phyloP scores from a whole-genome alignment of 1,139 yeast species.

The Yamadazyma pseudoaaseri region DNA sequence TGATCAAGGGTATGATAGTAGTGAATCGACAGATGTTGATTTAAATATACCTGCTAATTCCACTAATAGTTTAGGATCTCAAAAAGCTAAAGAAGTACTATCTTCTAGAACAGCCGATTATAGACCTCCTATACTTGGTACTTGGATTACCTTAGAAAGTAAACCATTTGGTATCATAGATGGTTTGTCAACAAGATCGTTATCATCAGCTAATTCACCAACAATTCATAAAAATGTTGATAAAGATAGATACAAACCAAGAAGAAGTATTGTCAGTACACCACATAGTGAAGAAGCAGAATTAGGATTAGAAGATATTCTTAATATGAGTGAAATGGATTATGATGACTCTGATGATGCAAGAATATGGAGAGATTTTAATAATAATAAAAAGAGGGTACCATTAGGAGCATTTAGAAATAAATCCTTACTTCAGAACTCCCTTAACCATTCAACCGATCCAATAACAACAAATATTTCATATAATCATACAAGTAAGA shows the following conservation, averaged over 20 bases:
- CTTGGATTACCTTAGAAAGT: constrained; percentile 79
- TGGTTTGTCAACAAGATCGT: constrained; percentile 83
- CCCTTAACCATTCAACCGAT: constrained; percentile 22
- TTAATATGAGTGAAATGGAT: constrained; percentile 86
- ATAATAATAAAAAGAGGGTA: constrained; percentile 56
- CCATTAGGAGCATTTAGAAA: constrained; percentile 90
- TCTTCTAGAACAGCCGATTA: constrained; percentile 82
- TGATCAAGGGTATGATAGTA: constrained; percentile 41
- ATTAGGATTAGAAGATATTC: constrained; percentile 77
- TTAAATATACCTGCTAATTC: constrained; percentile 60
- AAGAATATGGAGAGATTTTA: constrained; percentile 53
- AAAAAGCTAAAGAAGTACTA: constrained; percentile 83
- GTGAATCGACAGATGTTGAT: constrained; percentile 94
- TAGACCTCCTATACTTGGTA: constrained; percentile 88
- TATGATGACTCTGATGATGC: constrained; percentile 65
- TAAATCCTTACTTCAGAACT: constrained; percentile 52
- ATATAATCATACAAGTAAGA: constrained; percentile 22
- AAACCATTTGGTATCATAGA: constrained; percentile 94
- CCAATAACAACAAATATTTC: constrained; percentile 19
- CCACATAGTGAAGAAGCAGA: constrained; percentile 53
- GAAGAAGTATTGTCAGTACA: constrained; percentile 21
- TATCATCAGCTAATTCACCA: constrained; percentile 22
- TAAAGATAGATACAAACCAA: constrained; percentile 16
- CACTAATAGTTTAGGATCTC: constrained; percentile 58
- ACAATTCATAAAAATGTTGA: constrained; percentile 5